Percentiles rank a stretch among this genome's conserved stretches.
These are phyloP conservation scores for Hyaloperonospora brassicae DNA, from an alignment of 352 stramenopile genomes.

Conservation along the genomic window DNA sequence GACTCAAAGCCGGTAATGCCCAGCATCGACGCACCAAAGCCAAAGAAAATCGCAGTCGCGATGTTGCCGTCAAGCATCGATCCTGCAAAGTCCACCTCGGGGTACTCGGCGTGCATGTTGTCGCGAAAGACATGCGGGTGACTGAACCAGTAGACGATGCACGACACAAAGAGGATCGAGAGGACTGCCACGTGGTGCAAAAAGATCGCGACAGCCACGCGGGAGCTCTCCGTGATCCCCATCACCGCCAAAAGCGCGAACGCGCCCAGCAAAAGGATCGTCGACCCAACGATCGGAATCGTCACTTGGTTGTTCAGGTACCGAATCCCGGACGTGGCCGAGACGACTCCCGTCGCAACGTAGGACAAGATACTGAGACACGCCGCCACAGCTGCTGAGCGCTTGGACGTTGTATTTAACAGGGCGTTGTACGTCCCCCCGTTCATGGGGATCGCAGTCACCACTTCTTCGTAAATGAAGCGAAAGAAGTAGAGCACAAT, in stretches of 20 bases:
- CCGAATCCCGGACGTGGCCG: slow-evolving; percentile 53
- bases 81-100: slow-evolving; percentile 49
- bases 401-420: slow-evolving; percentile 85
- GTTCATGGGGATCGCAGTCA: slow-evolving; percentile 85
- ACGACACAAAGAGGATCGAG: slow-evolving; percentile 37
- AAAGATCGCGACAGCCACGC: slow-evolving; percentile 77
- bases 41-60: slow-evolving; percentile 57
- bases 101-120: slow-evolving; percentile 53
- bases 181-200: slow-evolving; percentile 64
- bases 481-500: slow-evolving; percentile 47
- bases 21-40: slow-evolving; percentile 69
- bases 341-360: slow-evolving; percentile 74
- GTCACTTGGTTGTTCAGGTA: slow-evolving; percentile 70
- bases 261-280: slow-evolving; percentile 47
- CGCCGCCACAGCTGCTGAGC: slow-evolving; percentile 67
- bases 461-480: slow-evolving; percentile 84
- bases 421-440: slow-evolving; percentile 87
- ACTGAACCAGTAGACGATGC: slow-evolving; percentile 46
- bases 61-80: slow-evolving; percentile 32
- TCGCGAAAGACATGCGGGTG: slow-evolving; percentile 48
- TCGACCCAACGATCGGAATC: slow-evolving; percentile 32
- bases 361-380: slow-evolving; percentile 84
- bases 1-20: slow-evolving; percentile 87
- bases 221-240: slow-evolving; percentile 72
- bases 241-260: slow-evolving; percentile 66